Base-by-base conservation (phyloP, 345 rosid species). In the Trapa bicornis region DNA sequence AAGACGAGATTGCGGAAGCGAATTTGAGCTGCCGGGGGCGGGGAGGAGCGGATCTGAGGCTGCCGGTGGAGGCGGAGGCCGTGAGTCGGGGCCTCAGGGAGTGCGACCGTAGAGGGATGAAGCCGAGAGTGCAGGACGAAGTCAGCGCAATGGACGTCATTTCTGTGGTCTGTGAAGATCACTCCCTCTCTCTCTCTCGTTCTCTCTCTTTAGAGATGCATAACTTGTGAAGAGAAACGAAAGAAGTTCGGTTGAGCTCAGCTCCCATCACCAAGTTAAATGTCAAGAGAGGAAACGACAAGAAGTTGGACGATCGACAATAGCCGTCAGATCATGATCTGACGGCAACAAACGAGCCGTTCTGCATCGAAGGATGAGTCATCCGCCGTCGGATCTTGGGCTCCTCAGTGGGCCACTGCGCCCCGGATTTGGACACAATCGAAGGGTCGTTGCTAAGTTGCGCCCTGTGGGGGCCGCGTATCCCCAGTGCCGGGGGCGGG, bases 131-230 rank as follows among this genome's bases (percentile, higher is more conserved):
- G 75, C 81, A 81, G 5, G 88, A 77, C 67, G 89, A 80, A 45
- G 86, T 70, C 69, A 90, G 85, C 50, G 88, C 85, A 16, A 83
- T 72, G 66, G 95, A 87, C 81, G 94, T 86, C 98, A 93, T 93
- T 68, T 33, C 69, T 41, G 33, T 9, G 37, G 61, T 57, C 61
- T 39, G 29, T 22, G 29, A 22, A 22, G 29, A 22, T 22, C 29
- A 22, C 45, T 37, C 32, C 48, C 69, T n/a, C 61, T 29, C 58
- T 33, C 57, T 56, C 58, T 36, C 12, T 45, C 12, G 9, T 33
- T 38, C 1, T n/a, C 65, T 61, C 3, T 5, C 11, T 4, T 9
- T 41, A 36, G 29, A 22, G 29, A 22, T 11, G 38, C 7, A 22
- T 10, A 58, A 29, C 4, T 32, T 32, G 37, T 22, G 29, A 8